Evolutionary conservation across 192 early-diverging fungal genomes (phyloP), one percentile per base, ranked within the genome.

Genomic region (Backusella tuberculispora): DNA sequence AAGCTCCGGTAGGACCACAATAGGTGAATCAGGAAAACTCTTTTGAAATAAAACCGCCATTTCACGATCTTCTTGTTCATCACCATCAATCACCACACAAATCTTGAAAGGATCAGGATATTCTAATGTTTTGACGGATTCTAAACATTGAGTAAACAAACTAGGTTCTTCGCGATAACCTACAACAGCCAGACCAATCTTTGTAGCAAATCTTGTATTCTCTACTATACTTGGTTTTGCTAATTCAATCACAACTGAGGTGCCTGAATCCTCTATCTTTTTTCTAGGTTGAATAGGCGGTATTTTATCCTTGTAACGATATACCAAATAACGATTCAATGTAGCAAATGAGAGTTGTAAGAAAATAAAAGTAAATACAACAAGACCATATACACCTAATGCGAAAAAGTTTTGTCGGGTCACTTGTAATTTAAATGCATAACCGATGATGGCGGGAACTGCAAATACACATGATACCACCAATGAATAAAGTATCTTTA

Each of bases 31-130:
- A 15, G 76, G 73, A 63, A 75, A 77, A 8, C 50, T 73, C 17
- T 77, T 76, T 73, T 72, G 74, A 63, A 80, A 83, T 4, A 78
- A 13, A 26, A 67, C 7, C 4, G 82, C 82, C 79, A 83, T 81
- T 37, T 83, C 79, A 29, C 37, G 56, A 47, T 83, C 79, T 37
- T 72, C 50, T 9, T 40, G 45, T 13, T 74, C 79, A 41, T 81
- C 63, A 29, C 79, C 82, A 66, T 83, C 82, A 21, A 81, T 78
- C 8, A 81, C 82, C 1, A 79, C 73, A 3, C 74, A 71, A 29
- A 76, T 73, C 34, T 77, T 75, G 13, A 78, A 34, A 24, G 72
- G 70, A 8, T 77, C 65, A 4, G 79, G 76, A 75, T 81, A 80
- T 17, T 83, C 65, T 10, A 78, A 26, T 15, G 53, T 37, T 15